Base-by-base conservation (phyloP, 495 filamentous ascomycete genomes). In the Neurospora sp. region DNA sequence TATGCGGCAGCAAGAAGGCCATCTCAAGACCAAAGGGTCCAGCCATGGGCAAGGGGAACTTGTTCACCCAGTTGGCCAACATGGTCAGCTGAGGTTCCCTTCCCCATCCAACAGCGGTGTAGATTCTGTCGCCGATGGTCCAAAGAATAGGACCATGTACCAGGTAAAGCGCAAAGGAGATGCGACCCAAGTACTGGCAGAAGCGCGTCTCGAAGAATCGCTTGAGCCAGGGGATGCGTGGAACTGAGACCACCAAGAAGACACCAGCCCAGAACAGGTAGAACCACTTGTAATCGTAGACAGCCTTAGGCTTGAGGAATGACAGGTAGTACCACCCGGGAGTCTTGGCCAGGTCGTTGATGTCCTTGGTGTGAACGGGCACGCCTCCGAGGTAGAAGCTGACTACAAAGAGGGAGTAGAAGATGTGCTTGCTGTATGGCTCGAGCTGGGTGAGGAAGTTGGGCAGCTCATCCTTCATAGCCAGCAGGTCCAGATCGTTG, bases 161-260 rank as follows among this genome's bases (percentile, higher is more conserved):
- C 53, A 92, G 84, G 71, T 92, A 92, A 20, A 92, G 86, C 12
- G 87, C 83, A 75, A 85, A 92, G 0, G 88, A 90, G 61, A 92
- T 84, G 72, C 87, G 86, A 40, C 89, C 89, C 10, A 92, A 83
- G 74, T 89, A 91, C 77, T 90, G 89, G 69, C 88, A 89, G 68
- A 90, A 79, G 3, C 82, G 81, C 69, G 86, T 85, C 72, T 85
- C 87, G 79, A 91, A 91, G 42, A 89, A 82, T 72, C 82, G 82
- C 73, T 88, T 86, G 16, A 85, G 75, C 80, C 78, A 82, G n/a
- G 38, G 42, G 35, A 83, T 78, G 68, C 77, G 78, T 18, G 84
- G 83, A n/a, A 88, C 83, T 40, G 83, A 80, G 20, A 83, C 81
- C 7, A 91, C 87, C 71, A 91, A 83, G 27, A 89, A 77, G 38